These are phyloP conservation scores for Clitoria ternatea DNA, from an alignment of 306 rosid species.

Conservation along the genomic window DNA sequence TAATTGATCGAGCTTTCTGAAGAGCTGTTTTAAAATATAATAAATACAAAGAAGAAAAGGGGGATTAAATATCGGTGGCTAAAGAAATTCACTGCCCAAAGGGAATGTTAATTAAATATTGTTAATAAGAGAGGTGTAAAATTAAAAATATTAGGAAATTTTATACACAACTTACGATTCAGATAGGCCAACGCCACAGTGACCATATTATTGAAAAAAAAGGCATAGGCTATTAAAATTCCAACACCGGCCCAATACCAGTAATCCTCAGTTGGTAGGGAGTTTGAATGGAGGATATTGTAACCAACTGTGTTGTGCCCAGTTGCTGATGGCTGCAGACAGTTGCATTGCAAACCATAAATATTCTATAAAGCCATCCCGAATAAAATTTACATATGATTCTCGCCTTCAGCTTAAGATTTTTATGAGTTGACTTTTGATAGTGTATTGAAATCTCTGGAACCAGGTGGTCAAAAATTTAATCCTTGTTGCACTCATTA, in stretches of 20 bases:
- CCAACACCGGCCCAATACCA: slow-evolving; percentile 83
- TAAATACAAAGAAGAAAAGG: background rate
- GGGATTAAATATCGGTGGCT: background rate
- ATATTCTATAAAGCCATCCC: background rate
- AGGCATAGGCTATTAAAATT: slow-evolving; percentile 37
- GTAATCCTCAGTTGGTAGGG: slow-evolving; percentile 50
- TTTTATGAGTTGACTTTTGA: slow-evolving; percentile 1
- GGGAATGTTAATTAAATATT: background rate
- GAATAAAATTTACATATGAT: background rate
- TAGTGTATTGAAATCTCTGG: background rate
- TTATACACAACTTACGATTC: slow-evolving; percentile 55
- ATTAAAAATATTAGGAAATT: background rate
- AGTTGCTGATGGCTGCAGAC: slow-evolving; percentile 51
- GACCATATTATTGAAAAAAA: slow-evolving; percentile 57
- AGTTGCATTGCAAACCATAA: slow-evolving; percentile 19
- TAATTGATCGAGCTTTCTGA: slow-evolving; percentile 50
- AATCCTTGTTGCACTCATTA: background rate
- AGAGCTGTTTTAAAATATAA: slow-evolving; percentile 43
- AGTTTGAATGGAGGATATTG: slow-evolving; percentile 47
- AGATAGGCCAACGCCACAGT: slow-evolving; percentile 73
- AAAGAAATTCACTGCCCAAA: background rate
- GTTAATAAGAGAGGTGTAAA: background rate
- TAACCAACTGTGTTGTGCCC: slow-evolving; percentile 50
- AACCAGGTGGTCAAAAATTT: background rate
- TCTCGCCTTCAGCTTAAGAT: background rate